phyloP scores from a whole-genome alignment of 768 basidiomycete genomes.

The Auricularia sp. region DNA sequence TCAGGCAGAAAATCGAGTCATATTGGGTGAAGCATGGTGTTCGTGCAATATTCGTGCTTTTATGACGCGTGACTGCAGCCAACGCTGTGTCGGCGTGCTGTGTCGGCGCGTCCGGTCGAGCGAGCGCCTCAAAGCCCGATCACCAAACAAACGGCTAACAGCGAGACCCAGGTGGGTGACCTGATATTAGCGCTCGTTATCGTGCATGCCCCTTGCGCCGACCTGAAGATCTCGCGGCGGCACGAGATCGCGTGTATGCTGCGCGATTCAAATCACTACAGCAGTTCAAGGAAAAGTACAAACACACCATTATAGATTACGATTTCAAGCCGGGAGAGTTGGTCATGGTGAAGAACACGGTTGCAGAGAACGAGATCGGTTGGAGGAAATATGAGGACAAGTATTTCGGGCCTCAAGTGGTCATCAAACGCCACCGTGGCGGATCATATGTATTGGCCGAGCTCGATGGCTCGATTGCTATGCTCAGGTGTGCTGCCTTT shows the following conservation, averaged over 20 bases:
- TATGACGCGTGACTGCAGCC: no score
- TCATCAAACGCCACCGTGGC: conserved; percentile 17
- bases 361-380: conserved; percentile 20
- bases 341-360: conserved; percentile 27
- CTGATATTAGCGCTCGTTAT: no score
- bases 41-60: no score
- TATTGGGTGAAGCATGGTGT: no score
- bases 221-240: conserved; percentile 14
- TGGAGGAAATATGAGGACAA: conserved; percentile 20
- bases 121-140: no score
- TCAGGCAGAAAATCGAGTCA: no score
- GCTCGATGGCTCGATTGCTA: conserved; percentile 11
- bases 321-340: conserved; percentile 21
- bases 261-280: conserved; percentile 13
- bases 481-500: conserved; percentile 9
- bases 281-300: conserved; percentile 18
- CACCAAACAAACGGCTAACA: no score
- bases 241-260: conserved; percentile 12
- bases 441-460: conserved; percentile 12
- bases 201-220: not conserved
- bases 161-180: no score
- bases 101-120: no score
- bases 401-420: conserved; percentile 30
- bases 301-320: conserved; percentile 13
- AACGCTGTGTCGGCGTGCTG: no score